A percentile compares a stretch with the other conserved stretches of the same genome.
Conservation (phyloP, 202 grass and related monocot genomes). For the Musa balbisiana region DNA sequence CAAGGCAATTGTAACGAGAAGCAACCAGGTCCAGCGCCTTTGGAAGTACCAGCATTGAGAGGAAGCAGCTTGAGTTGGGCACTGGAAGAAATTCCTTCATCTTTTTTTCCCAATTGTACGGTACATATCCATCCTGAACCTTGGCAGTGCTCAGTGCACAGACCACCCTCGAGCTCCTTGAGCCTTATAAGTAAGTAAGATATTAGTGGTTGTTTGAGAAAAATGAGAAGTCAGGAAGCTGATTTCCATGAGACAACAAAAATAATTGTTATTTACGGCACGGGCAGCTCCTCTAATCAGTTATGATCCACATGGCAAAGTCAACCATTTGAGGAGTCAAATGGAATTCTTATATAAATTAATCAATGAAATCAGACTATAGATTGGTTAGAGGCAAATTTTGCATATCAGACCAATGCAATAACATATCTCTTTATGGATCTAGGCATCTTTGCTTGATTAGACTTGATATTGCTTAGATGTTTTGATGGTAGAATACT, state of each 20-base stretch:
- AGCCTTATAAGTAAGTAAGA: conserved; percentile 32
- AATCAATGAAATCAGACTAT: too few species aligned
- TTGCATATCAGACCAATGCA: too few species aligned
- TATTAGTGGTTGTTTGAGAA: background rate
- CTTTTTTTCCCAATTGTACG: conserved; percentile 80
- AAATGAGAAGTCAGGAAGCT: background rate
- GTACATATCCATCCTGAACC: conserved; percentile 66
- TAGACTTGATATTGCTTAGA: too few species aligned
- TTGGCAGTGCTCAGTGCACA: conserved; percentile 67
- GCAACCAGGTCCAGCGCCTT: conserved; percentile 40
- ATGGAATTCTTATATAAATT: too few species aligned
- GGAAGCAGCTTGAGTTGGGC: conserved; percentile 39
- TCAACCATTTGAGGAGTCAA: too few species aligned
- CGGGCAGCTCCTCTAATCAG: too few species aligned
- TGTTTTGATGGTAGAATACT: too few species aligned
- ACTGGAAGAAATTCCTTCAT: conserved; percentile 38
- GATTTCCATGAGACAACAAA: background rate
- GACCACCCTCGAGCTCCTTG: conserved; percentile 52
- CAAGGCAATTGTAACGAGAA: conserved; percentile 52
- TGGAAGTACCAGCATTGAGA: conserved; percentile 65
- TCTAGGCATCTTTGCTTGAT: too few species aligned
- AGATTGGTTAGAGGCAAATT: too few species aligned
- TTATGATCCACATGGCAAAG: too few species aligned
- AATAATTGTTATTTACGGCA: too few species aligned
- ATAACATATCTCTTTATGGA: too few species aligned